phyloP scores from a whole-genome alignment of 192 early-diverging fungal species.

The Thamnidium elegans region DNA sequence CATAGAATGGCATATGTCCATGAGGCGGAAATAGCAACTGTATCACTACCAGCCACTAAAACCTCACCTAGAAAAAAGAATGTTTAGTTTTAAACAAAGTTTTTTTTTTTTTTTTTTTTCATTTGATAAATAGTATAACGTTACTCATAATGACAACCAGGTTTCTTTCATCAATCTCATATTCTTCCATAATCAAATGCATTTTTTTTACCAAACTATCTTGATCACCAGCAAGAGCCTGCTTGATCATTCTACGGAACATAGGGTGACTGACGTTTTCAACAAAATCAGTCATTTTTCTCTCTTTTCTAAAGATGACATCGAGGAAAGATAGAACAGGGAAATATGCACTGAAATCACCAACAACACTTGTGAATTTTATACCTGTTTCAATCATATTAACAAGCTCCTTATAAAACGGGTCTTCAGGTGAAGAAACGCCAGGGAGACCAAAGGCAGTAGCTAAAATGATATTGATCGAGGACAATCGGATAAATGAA shows the following conservation, averaged over 20 bases:
- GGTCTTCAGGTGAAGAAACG: neutral
- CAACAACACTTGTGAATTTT: conserved; percentile 3
- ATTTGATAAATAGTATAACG: neutral
- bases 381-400: neutral
- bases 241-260: neutral
- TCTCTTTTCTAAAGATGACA: neutral
- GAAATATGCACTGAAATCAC: neutral
- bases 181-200: neutral
- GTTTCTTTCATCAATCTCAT: neutral
- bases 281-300: neutral
- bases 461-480: conserved; percentile 3
- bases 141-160: conserved; percentile 1
- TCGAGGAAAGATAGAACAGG: neutral
- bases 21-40: neutral
- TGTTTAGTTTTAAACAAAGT: neutral
- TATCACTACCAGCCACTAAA: neutral
- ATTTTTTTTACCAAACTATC: conserved; percentile 4
- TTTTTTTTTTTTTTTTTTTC: no score
- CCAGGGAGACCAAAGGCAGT: neutral
- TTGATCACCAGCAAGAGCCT: neutral
- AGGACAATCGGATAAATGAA: neutral
- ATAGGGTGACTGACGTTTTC: neutral
- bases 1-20: conserved; percentile 7
- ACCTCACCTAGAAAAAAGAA: neutral
- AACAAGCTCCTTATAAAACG: neutral